A percentile compares a stretch with the other conserved stretches of the same genome.
Conservation (phyloP, 306 rosid species). For the Mimosa bimucronata region DNA sequence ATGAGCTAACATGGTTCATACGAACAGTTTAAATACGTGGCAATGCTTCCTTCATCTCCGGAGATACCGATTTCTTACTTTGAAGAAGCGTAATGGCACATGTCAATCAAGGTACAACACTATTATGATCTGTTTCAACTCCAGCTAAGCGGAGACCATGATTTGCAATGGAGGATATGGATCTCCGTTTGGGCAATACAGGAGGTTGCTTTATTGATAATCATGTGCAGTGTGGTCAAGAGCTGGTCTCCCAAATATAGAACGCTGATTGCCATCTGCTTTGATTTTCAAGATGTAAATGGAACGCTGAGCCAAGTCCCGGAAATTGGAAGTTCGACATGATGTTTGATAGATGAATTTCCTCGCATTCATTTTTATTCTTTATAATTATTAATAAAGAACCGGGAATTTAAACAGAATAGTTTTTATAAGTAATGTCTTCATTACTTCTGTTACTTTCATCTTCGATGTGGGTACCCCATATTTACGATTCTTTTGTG, state of each 20-base stretch:
- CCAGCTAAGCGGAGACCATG: background rate
- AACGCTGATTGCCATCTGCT: background rate
- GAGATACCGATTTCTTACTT: slow-evolving; percentile 59
- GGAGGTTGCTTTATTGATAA: background rate
- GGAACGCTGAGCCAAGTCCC: background rate
- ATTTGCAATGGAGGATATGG: background rate
- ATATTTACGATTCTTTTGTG: background rate
- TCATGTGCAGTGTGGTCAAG: background rate
- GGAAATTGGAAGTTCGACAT: background rate
- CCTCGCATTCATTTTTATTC: slow-evolving; percentile 1
- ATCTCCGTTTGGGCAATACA: background rate
- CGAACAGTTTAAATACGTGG: slow-evolving; percentile 74
- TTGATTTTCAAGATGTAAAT: background rate
- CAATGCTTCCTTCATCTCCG: slow-evolving; percentile 65
- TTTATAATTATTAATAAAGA: background rate
- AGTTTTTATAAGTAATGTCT: background rate
- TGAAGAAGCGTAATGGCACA: slow-evolving; percentile 16
- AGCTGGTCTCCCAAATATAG: background rate
- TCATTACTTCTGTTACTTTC: background rate
- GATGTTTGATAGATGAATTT: background rate
- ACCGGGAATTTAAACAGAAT: background rate
- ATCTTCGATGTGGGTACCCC: background rate
- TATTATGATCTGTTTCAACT: background rate
- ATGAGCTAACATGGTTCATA: slow-evolving; percentile 6
- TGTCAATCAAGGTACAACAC: background rate